Evolutionary conservation across 1,284 basidiomycete species (phyloP).

Genomic region (Waitea zeae): DNA sequence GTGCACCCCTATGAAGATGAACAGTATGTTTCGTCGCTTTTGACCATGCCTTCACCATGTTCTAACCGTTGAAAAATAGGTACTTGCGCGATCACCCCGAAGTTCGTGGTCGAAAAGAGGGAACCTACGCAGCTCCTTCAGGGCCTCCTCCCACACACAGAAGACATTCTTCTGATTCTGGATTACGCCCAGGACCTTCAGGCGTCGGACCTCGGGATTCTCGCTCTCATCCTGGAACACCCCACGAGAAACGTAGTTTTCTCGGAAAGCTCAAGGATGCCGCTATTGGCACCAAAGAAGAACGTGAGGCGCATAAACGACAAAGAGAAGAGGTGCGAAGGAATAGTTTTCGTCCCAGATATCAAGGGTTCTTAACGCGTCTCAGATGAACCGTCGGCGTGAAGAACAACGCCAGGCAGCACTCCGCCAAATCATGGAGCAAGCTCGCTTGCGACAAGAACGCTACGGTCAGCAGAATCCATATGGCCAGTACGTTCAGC

Average conservation of each 20-base stretch:
- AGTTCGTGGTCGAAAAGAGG: conserved; percentile 17
- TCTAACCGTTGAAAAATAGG: no score
- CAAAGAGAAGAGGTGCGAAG: conserved; percentile 17
- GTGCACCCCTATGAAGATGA: conserved; percentile 54
- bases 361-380: conserved; percentile 2
- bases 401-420: conserved; percentile 11
- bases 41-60: no score
- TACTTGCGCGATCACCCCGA: conserved; percentile 38
- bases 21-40: no score
- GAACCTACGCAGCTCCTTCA: neutral
- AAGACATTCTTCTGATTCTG: conserved; percentile 3
- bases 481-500: neutral
- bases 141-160: conserved; percentile 9
- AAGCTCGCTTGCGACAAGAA: conserved; percentile 8
- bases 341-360: neutral
- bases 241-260: conserved; percentile 24
- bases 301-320: conserved; percentile 31
- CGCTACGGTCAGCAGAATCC: conserved; percentile 6
- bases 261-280: conserved; percentile 45
- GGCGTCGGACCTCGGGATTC: neutral
- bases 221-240: neutral
- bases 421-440: conserved; percentile 9
- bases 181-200: neutral
- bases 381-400: conserved; percentile 9
- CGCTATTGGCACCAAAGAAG: conserved; percentile 42